Evolutionary conservation across 1,139 yeast genomes (phyloP), one percentile per base, ranked within the genome.

Genomic region (Nadsonia starkeyi-henricii): DNA sequence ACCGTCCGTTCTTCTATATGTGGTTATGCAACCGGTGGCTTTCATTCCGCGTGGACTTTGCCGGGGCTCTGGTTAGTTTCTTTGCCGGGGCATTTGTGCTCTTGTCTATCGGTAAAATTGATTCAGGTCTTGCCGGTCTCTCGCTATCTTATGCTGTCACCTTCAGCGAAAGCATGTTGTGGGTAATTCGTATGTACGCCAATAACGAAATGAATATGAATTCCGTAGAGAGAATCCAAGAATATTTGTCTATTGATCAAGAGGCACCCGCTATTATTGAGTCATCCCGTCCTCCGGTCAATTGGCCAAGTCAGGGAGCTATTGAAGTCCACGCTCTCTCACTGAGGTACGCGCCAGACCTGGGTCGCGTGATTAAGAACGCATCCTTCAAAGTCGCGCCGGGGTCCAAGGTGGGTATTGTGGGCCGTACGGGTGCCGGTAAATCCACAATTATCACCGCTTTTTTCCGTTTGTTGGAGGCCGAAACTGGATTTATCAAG

Each of bases 341-440:
- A 2, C 73, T 91, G 55, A 77, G 96, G 59, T 93, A 93, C 65
- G 88, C 95, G 12, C 88, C 94, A 13, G 79, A 79, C 36, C 73
- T 78, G 58, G 43, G 43, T 2, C 26, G 43, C 23, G 98, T 91
- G 41, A 88, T 91, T 59, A 85, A 86, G 60, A 78, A 83, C 58
- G 95, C 88, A 30, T 66, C 88, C 0, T 91, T 91, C 67, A 74
- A 78, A 45, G 93, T 91, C 36, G 60, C 79, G 44, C 78, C 94
- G n/a, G 79, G 78, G 54, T 74, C 79, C 60, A 91, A 91, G 63
- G 77, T 91, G 56, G 98, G 97, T 61, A 82, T 91, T 62, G 96
- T 89, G 54, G 98, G 97, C 39, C 81, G 98, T 65, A 91, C 98
- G 0, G 98, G 98, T 64, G 98, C 98, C 39, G 98, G 98, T 59